Evolutionary conservation across 2,329 filamentous ascomycete species (phyloP).

Genomic region (Aspergillus flavus): DNA sequence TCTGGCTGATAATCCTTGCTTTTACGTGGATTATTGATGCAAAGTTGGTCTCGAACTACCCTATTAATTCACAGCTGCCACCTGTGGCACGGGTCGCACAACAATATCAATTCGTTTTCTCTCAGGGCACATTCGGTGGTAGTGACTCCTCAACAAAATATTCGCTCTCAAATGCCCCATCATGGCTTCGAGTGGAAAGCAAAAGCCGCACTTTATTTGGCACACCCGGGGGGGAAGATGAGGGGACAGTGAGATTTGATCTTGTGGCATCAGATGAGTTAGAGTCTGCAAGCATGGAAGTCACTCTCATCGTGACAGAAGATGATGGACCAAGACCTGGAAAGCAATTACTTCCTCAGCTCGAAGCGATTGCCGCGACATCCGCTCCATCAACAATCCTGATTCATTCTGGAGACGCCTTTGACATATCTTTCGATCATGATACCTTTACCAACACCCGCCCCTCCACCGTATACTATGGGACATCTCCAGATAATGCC

Average conservation of each 20-base stretch:
- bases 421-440: constrained; percentile 70
- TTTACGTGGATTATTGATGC: constrained; percentile 36
- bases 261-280: constrained; percentile 70
- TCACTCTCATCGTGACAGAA: constrained; percentile 70
- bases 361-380: constrained; percentile 38
- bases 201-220: constrained; percentile 68
- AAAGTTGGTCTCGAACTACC: constrained; percentile 58
- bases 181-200: constrained; percentile 75
- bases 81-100: constrained; percentile 71
- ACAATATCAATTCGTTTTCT: constrained; percentile 48
- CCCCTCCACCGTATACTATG: constrained; percentile 69
- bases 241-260: constrained; percentile 63
- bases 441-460: constrained; percentile 65
- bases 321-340: constrained; percentile 40
- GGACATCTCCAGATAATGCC: constrained; percentile 74
- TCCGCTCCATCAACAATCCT: constrained; percentile 44
- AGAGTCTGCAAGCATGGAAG: constrained; percentile 65
- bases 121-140: constrained; percentile 69
- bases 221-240: constrained; percentile 61
- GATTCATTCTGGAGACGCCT: constrained; percentile 48
- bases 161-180: constrained; percentile 64
- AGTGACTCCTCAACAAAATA: constrained; percentile 62
- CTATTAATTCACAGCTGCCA: constrained; percentile 82
- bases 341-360: constrained; percentile 38
- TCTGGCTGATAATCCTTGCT: constrained; percentile 29